Percentiles rank a stretch among this genome's conserved stretches.
These are phyloP conservation scores for Beauveria caledonica DNA, from an alignment of 2,329 filamentous ascomycete genomes.

Conservation along the genomic window DNA sequence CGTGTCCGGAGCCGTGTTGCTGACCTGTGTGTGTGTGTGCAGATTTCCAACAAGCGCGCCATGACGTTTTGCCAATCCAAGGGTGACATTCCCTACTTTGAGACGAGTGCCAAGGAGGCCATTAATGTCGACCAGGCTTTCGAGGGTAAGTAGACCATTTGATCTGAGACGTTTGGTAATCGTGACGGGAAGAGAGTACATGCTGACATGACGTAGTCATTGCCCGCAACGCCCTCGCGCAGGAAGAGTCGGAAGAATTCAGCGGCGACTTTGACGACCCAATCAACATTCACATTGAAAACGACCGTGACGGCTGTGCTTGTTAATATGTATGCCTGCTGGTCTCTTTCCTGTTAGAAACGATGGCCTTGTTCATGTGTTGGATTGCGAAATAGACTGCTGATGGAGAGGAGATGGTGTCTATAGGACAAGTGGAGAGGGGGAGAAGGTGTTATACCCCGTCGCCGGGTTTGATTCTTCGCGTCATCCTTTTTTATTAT, in stretches of 20 bases:
- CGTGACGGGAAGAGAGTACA: neutral
- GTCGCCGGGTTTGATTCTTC: constrained; percentile 6
- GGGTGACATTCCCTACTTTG: constrained; percentile 95
- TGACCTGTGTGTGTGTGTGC: constrained; percentile 4
- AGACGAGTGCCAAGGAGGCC: constrained; percentile 97
- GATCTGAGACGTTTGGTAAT: neutral
- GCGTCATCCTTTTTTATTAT: neutral
- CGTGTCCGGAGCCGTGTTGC: neutral
- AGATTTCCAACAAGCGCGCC: constrained; percentile 92
- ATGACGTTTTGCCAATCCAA: constrained; percentile 98
- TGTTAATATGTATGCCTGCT: constrained; percentile 49
- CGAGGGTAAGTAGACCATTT: constrained; percentile 40
- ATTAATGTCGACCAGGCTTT: constrained; percentile 87
- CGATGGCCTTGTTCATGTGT: neutral
- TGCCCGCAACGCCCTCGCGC: constrained; percentile 85
- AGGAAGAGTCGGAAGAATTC: constrained; percentile 97
- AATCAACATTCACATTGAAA: constrained; percentile 96
- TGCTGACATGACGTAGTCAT: constrained; percentile 56
- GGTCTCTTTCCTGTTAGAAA: neutral
- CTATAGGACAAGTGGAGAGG: neutral
- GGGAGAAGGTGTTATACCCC: constrained; percentile 1
- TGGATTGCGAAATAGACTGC: constrained; percentile 3
- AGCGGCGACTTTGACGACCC: constrained; percentile 95
- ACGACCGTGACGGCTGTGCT: constrained; percentile 84
- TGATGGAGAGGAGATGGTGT: neutral